Percentiles rank a stretch among this genome's conserved stretches.
These are phyloP conservation scores for Botrytis cinerea DNA, from an alignment of 2,329 filamentous ascomycete species.

Conservation along the genomic window DNA sequence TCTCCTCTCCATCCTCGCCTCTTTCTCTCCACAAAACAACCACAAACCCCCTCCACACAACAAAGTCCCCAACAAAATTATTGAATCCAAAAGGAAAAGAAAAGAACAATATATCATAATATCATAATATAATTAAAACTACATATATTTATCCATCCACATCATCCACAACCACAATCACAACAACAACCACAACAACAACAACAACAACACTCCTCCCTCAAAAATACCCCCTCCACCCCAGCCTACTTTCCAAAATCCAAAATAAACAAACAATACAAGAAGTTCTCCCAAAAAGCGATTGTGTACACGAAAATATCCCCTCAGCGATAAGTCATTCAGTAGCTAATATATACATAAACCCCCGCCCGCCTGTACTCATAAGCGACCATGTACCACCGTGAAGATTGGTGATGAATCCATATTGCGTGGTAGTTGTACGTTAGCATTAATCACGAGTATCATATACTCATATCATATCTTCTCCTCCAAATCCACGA, in stretches of 20 bases:
- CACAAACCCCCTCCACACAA: not conserved
- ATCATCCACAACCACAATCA: not conserved
- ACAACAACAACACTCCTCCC: not conserved
- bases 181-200: too few relatives aligned
- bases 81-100: not conserved
- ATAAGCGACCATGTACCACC: not conserved
- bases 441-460: conserved; percentile 10
- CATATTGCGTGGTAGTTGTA: not conserved
- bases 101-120: not conserved
- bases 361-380: not conserved
- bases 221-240: not conserved
- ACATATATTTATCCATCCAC: not conserved
- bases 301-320: conserved; percentile 3
- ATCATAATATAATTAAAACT: not conserved
- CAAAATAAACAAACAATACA: not conserved
- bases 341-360: not conserved
- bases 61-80: not conserved
- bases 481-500: not conserved
- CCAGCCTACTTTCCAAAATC: not conserved
- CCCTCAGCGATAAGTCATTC: not conserved
- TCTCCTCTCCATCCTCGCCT: too few relatives aligned
- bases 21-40: too few relatives aligned
- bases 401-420: not conserved
- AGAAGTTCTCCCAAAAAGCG: not conserved
- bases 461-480: conserved; percentile 8